Evolutionary conservation across 2,329 filamentous ascomycete species (phyloP).

Genomic region (Aspergillus intermedius): DNA sequence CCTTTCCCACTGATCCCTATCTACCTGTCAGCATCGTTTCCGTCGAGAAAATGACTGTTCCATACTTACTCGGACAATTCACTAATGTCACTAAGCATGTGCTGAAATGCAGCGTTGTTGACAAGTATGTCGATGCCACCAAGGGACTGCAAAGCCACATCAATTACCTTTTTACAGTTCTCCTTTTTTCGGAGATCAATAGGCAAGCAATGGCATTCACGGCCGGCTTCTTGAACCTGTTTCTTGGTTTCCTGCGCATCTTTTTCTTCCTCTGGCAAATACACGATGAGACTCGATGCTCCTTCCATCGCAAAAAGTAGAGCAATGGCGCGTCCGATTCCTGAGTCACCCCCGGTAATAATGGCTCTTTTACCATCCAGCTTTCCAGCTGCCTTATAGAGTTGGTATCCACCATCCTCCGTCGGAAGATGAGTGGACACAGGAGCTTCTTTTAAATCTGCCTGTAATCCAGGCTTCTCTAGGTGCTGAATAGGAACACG

Average conservation of each 20-base stretch:
- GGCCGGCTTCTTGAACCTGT: conserved; percentile 60
- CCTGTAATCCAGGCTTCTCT: conserved; percentile 47
- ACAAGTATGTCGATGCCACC: conserved; percentile 62
- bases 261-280: conserved; percentile 67
- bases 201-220: conserved; percentile 57
- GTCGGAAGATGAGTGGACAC: conserved; percentile 61
- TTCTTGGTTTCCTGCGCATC: conserved; percentile 71
- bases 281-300: conserved; percentile 65
- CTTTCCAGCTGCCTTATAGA: conserved; percentile 70
- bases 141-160: conserved; percentile 59
- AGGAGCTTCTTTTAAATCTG: conserved; percentile 53
- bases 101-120: conserved; percentile 68
- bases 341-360: conserved; percentile 75
- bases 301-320: conserved; percentile 77
- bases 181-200: conserved; percentile 59
- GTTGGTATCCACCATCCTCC: conserved; percentile 59
- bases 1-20: conserved; percentile 66
- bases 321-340: conserved; percentile 69
- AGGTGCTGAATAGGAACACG: conserved; percentile 48
- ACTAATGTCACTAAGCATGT: conserved; percentile 64
- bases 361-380: conserved; percentile 67
- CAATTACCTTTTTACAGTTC: conserved; percentile 64
- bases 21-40: not conserved
- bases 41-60: not conserved
- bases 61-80: conserved; percentile 60